A percentile compares a stretch with the other conserved stretches of the same genome.
Evolutionary conservation across 805 yeast genomes (phyloP).

Genomic region (Metschnikowia santaceciliae): DNA sequence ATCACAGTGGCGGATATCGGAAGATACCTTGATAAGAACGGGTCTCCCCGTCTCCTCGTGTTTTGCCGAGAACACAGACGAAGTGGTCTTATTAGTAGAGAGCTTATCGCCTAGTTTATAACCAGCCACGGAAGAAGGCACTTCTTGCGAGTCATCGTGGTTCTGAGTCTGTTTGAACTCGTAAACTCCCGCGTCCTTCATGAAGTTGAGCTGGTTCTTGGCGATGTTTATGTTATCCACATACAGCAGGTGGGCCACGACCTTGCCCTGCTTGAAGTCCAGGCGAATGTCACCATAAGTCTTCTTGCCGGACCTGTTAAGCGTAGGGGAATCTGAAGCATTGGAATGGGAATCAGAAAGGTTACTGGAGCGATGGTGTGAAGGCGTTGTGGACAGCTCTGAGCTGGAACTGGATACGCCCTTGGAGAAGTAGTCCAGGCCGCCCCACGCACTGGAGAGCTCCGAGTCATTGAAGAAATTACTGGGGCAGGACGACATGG

Average conservation of each 20-base stretch:
- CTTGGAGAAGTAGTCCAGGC: background rate
- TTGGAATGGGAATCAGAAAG: conserved; percentile 9
- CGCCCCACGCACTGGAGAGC: background rate
- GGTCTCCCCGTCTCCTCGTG: conserved; percentile 12
- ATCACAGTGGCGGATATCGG: conserved; percentile 20
- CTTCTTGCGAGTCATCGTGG: conserved; percentile 14
- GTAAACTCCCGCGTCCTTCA: conserved; percentile 13
- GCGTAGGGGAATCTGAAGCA: background rate
- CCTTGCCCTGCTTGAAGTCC: conserved; percentile 12
- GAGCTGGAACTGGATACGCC: conserved; percentile 10
- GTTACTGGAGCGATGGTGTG: conserved; percentile 8
- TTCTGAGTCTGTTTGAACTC: conserved; percentile 7
- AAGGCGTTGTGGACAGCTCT: conserved; percentile 10
- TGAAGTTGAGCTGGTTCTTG: conserved; percentile 19
- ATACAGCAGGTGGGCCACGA: conserved; percentile 22
- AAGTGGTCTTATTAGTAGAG: conserved; percentile 9
- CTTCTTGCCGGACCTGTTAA: conserved; percentile 4
- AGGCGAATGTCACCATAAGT: conserved; percentile 4
- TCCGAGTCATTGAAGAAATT: background rate
- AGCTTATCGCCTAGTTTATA: conserved; percentile 21
- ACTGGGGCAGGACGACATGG: conserved; percentile 1
- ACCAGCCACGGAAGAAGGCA: conserved; percentile 21
- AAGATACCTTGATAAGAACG: conserved; percentile 24
- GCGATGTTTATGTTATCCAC: conserved; percentile 24
- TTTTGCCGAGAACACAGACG: conserved; percentile 19